Base-by-base conservation (phyloP, 1,139 yeast species). In the Nakaseomyces delphensis region DNA sequence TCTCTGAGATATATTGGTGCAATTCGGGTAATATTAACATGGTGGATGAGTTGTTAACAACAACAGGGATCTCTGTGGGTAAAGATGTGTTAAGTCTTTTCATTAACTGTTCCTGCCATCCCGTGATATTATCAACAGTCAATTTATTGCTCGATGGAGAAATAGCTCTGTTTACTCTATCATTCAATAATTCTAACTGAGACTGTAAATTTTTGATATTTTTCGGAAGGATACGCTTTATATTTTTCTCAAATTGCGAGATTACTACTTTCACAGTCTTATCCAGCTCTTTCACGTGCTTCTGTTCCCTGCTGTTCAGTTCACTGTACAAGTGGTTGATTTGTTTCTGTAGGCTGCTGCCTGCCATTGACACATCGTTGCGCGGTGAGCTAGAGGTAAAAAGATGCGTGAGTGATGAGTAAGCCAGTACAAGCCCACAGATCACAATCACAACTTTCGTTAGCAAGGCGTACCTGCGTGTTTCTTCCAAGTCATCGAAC, bases 21-120 rank as follows among this genome's bases (percentile, higher is more conserved):
- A 59, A 25, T 38, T 59, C 64, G 1, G 63, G 63, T 14, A 59
- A 52, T 23, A 59, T 50, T 38, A 59, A 33, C 31, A 58, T 40
- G 2, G 54, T 44, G 1, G 55, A 49, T 6, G 53, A 47, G 20
- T 48, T 49, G 40, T 56, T 50, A 13, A 59, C 46, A 23, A 58
- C 53, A 2, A 60, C 59, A 1, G 64, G 64, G 10, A 60, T 55
- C 35, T 57, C 56, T 10, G 48, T 45, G 2, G 64, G 64, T 36
- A 60, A 44, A 13, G 44, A 40, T 2, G 44, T 40, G 18, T 53
- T 47, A 19, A 59, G 41, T 33, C 52, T 52, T 27, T 37, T 31
- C 4, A 53, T 33, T 19, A 59, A 40, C 16, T 46, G 43, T 6
- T 51, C 48, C 37, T 57, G 59, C 48, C 54, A 54, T 36, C 51